Evolutionary conservation across 1,284 basidiomycete species (phyloP).

Genomic region (Termitomyces sp.): DNA sequence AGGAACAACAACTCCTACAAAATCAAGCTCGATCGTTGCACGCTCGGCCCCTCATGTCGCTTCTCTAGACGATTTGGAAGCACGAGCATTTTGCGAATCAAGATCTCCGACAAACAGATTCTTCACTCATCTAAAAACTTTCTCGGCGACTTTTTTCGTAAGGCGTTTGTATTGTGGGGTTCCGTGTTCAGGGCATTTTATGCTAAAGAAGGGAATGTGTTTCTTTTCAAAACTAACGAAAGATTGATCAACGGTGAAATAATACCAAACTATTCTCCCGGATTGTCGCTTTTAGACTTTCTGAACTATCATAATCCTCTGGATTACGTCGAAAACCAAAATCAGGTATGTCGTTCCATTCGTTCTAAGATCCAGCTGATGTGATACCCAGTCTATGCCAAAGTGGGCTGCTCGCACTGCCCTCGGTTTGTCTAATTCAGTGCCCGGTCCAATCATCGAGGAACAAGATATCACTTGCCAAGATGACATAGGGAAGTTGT

Average conservation of each 20-base stretch:
- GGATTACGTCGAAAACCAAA: slow-evolving; percentile 16
- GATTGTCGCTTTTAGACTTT: slow-evolving; percentile 22
- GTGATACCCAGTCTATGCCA: slow-evolving; percentile 35
- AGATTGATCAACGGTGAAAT: slow-evolving; percentile 14
- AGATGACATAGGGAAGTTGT: slow-evolving; percentile 35
- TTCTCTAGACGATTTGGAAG: slow-evolving; percentile 39
- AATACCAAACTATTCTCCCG: not conserved
- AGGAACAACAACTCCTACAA: slow-evolving; percentile 16
- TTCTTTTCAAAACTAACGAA: slow-evolving; percentile 34
- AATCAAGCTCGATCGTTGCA: slow-evolving; percentile 30
- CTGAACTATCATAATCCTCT: slow-evolving; percentile 28
- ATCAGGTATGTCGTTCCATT: slow-evolving; percentile 25
- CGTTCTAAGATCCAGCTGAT: not conserved
- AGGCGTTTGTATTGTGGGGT: slow-evolving; percentile 34
- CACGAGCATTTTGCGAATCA: slow-evolving; percentile 32
- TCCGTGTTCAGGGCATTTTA: slow-evolving; percentile 34
- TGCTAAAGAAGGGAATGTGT: slow-evolving; percentile 37
- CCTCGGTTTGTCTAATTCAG: slow-evolving; percentile 38
- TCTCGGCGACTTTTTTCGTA: slow-evolving; percentile 28
- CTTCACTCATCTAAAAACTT: slow-evolving; percentile 18
- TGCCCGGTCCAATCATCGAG: slow-evolving; percentile 29
- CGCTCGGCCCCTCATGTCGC: slow-evolving; percentile 36
- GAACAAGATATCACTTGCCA: slow-evolving; percentile 24
- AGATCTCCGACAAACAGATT: slow-evolving; percentile 21
- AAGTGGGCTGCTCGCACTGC: slow-evolving; percentile 49